Evolutionary conservation across 345 rosid species (phyloP).

Genomic region (Carallia pectinifolia): DNA sequence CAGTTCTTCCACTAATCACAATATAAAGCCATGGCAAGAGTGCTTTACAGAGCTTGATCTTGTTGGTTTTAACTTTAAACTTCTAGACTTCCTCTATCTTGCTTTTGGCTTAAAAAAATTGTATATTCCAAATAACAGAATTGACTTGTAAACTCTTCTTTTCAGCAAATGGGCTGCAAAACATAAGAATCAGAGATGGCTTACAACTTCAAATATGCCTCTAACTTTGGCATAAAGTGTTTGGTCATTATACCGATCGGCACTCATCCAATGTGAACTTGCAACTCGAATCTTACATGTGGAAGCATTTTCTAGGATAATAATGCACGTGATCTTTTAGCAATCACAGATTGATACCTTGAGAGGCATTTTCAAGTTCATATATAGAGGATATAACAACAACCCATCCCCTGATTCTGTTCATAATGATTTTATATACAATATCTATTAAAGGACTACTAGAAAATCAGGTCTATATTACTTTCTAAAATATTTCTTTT

Average conservation of each 20-base stretch:
- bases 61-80: too few species aligned
- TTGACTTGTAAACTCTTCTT: too few species aligned
- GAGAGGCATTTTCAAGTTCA: not conserved
- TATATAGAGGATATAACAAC: not conserved
- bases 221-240: conserved; percentile 4
- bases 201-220: not conserved
- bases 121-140: too few species aligned
- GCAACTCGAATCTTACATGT: not conserved
- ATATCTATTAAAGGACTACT: too few species aligned
- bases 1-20: too few species aligned
- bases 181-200: not conserved
- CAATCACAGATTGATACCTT: too few species aligned
- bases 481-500: too few species aligned
- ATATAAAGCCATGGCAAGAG: too few species aligned
- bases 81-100: too few species aligned
- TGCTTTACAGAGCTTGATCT: too few species aligned
- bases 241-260: not conserved
- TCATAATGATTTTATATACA: not conserved
- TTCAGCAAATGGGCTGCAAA: not conserved
- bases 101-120: too few species aligned
- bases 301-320: not conserved
- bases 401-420: conserved; percentile 3
- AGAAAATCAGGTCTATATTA: too few species aligned
- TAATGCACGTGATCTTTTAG: not conserved
- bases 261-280: not conserved